Percentiles rank a stretch among this genome's conserved stretches.
Evolutionary conservation across 140 eudicot species (phyloP).

Genomic region (Cichorium intybus): DNA sequence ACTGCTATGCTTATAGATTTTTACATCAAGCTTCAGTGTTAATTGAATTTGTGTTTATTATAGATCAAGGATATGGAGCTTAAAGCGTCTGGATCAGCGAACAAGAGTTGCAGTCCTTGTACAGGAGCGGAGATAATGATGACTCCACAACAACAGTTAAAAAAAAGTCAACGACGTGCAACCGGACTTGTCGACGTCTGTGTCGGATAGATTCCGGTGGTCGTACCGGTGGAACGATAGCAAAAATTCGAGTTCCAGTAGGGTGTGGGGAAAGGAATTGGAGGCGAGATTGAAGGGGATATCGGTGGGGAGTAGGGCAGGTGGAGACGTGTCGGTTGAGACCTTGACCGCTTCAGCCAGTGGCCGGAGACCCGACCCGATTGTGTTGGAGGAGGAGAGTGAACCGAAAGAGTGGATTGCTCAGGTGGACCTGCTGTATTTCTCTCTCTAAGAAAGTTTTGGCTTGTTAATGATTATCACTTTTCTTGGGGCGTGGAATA

Average conservation of each 20-base stretch:
- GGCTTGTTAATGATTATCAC: too few relatives aligned
- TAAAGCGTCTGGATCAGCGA: constrained; percentile 78
- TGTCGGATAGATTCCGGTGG: constrained; percentile 67
- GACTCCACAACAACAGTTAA: constrained; percentile 33
- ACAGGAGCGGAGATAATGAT: constrained; percentile 37
- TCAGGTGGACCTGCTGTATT: constrained; percentile 86
- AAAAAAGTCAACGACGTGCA: constrained; percentile 33
- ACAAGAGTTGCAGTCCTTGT: constrained; percentile 71
- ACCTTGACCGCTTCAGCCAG: constrained; percentile 77
- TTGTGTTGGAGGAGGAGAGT: constrained; percentile 75
- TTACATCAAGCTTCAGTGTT: background rate
- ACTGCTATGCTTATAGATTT: background rate
- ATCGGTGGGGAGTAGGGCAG: constrained; percentile 61
- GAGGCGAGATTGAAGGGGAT: constrained; percentile 93
- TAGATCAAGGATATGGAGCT: constrained; percentile 92
- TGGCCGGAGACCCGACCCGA: constrained; percentile 82
- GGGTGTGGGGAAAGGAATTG: constrained; percentile 86
- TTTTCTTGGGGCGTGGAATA: too few relatives aligned
- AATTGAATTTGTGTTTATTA: background rate
- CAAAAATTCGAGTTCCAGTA: constrained; percentile 68
- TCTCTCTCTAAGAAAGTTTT: too few relatives aligned
- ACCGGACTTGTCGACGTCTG: constrained; percentile 42
- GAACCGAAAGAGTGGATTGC: constrained; percentile 92
- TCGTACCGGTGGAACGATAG: constrained; percentile 66
- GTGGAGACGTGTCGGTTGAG: constrained; percentile 47